Base-by-base conservation (phyloP, 2,329 filamentous ascomycete species). In the Colletotrichum spaethianum region DNA sequence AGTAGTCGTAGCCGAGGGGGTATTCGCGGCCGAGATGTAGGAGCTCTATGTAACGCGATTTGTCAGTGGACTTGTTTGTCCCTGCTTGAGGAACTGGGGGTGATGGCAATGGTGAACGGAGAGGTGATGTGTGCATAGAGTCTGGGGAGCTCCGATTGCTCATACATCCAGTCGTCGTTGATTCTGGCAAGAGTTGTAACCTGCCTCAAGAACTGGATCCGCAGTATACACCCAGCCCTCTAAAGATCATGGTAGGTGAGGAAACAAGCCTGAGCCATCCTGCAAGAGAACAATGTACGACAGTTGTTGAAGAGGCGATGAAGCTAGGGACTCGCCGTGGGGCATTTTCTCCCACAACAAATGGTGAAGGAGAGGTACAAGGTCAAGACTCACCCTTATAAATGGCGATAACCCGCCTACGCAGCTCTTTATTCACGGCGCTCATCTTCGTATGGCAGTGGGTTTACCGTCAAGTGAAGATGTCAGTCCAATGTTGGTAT, bases 21-120 rank as follows among this genome's bases (percentile, higher is more conserved):
- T 98, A 98, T 70, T 96, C 93, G 67, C 92, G 90, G 42, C 96
- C 95, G 18, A 98, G 87, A 77, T 93, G 91, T 53, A 99, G 88
- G 14, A 98, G 90, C 78, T 98, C 95, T 97, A 72, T 12, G 6
- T 0, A 4, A n/a, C 20, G 20, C 11, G 1, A 11, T 52, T 16
- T 12, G n/a, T 57, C 23, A 42, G 31, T 38, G 18, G 28, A 12
- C 2, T n/a, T 23, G 53, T 9, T 26, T 9, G 31, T 11, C 1
- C 33, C 14, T 38, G 20, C 7, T 5, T 38, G 18, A n/a, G 12
- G n/a, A 9, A 23, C 4, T 18, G 26, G 16, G 26, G 16, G 20
- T 6, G 20, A 4, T 33, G 16, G 31, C 7, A 23, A 16, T 2
- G 31, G 18, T 6, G 12, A 38, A 12, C 14, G 11, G 9, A 12